phyloP scores from a whole-genome alignment of 2,329 filamentous ascomycete species.

The Aspergillus brunneoviolaceus region DNA sequence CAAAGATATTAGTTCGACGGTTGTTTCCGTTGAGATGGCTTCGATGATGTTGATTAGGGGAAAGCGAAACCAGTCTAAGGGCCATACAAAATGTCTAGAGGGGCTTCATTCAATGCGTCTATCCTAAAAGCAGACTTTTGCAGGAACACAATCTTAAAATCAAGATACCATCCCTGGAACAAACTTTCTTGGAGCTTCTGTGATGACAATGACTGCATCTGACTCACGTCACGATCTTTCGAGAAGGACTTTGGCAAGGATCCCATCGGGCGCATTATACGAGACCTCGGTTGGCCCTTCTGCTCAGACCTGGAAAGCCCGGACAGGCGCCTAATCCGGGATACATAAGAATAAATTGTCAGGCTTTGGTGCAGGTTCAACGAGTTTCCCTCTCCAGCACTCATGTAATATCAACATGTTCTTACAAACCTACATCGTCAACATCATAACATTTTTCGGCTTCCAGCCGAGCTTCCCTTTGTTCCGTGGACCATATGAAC shows the following conservation, averaged over 20 bases:
- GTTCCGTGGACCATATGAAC: not conserved
- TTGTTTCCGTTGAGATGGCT: no score
- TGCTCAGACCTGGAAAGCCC: not conserved
- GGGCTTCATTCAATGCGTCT: no score
- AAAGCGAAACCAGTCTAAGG: no score
- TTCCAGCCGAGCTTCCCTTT: not conserved
- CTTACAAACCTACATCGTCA: not conserved
- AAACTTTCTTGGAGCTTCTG: fast-evolving
- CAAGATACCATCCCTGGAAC: not conserved
- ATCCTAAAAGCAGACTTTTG: not conserved
- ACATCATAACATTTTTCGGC: conserved; percentile 4
- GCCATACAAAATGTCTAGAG: no score
- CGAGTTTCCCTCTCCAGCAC: not conserved
- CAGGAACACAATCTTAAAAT: not conserved
- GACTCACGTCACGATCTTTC: not conserved
- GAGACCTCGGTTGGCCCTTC: not conserved
- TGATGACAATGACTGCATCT: not conserved
- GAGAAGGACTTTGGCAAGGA: not conserved
- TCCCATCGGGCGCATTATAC: not conserved
- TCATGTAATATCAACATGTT: conserved; percentile 4
- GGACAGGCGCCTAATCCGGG: not conserved
- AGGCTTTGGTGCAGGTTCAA: not conserved
- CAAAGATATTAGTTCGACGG: no score
- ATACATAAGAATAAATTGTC: not conserved
- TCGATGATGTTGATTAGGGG: no score